Evolutionary conservation across 371 early-diverging fungal genomes (phyloP).

Genomic region (Choanephora cucurbitarum): DNA sequence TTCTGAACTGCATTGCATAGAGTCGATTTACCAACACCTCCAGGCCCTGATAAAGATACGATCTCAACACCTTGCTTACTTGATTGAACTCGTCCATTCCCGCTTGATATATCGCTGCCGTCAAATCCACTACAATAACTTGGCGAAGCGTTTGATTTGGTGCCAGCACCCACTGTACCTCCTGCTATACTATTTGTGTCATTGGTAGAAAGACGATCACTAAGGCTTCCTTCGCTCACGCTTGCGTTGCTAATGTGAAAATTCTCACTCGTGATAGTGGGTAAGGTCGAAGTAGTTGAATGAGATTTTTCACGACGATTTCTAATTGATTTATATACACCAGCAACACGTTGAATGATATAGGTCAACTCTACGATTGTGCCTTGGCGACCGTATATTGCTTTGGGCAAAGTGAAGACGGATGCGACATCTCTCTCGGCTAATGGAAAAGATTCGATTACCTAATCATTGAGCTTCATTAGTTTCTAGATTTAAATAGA

Average conservation of each 20-base stretch:
- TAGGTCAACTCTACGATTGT: constrained; percentile 39
- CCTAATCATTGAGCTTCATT: constrained; percentile 10
- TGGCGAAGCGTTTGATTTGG: constrained; percentile 34
- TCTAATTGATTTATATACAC: constrained; percentile 26
- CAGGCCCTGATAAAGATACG: constrained; percentile 41
- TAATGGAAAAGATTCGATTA: constrained; percentile 38
- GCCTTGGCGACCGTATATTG: constrained; percentile 43
- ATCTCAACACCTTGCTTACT: constrained; percentile 33
- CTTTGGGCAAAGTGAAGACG: constrained; percentile 46
- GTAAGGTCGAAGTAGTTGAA: constrained; percentile 17
- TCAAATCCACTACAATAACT: constrained; percentile 37
- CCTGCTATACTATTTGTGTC: constrained; percentile 3
- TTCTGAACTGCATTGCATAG: constrained; percentile 39
- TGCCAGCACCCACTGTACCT: constrained; percentile 2
- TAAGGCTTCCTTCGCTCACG: constrained; percentile 15
- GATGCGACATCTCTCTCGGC: constrained; percentile 48
- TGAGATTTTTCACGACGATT: constrained; percentile 17
- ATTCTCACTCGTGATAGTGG: constrained; percentile 20
- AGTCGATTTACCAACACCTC: constrained; percentile 50
- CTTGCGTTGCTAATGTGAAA: constrained; percentile 22
- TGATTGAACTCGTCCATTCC: constrained; percentile 5
- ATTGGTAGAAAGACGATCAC: constrained; percentile 13
- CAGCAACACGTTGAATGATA: constrained; percentile 39
- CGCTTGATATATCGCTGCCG: constrained; percentile 36
- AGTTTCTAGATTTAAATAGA: neutral